Conservation (phyloP, 768 basidiomycete species). For the Cubamyces sp. region DNA sequence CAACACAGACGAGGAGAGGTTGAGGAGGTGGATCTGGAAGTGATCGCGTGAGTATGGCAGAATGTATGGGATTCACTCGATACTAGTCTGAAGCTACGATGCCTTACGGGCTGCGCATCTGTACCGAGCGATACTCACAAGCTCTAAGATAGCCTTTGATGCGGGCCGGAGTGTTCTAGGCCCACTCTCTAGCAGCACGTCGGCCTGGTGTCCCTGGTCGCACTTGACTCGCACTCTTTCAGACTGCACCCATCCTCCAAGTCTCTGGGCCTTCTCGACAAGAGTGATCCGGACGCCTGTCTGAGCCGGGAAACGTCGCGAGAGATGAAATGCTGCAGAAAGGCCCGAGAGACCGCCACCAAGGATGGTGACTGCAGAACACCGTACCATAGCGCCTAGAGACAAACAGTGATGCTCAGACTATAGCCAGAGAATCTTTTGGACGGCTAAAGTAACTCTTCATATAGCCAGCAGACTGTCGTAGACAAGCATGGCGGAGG, state of each 20-base stretch:
- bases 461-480: too few relatives aligned
- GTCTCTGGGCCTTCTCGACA: conserved; percentile 61
- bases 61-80: background rate
- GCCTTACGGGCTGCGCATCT: too few relatives aligned
- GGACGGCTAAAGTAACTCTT: too few relatives aligned
- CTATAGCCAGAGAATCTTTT: too few relatives aligned
- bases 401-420: too few relatives aligned
- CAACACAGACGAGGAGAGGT: conserved; percentile 60
- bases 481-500: too few relatives aligned
- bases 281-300: conserved; percentile 60
- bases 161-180: conserved; percentile 86
- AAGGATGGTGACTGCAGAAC: conserved; percentile 54
- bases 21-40: conserved; percentile 74
- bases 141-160: conserved; percentile 70
- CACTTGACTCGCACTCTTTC: conserved; percentile 51
- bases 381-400: conserved; percentile 32
- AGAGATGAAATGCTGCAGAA: conserved; percentile 78
- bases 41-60: background rate
- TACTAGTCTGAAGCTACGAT: too few relatives aligned
- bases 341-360: conserved; percentile 86
- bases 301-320: conserved; percentile 64
- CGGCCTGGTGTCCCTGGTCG: conserved; percentile 27
- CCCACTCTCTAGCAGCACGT: conserved; percentile 79
- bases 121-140: conserved; percentile 62
- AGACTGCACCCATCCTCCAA: conserved; percentile 89